Percentiles rank a stretch among this genome's conserved stretches.
phyloP scores from a whole-genome alignment of 345 rosid genomes.

The Cardamine occulta region DNA sequence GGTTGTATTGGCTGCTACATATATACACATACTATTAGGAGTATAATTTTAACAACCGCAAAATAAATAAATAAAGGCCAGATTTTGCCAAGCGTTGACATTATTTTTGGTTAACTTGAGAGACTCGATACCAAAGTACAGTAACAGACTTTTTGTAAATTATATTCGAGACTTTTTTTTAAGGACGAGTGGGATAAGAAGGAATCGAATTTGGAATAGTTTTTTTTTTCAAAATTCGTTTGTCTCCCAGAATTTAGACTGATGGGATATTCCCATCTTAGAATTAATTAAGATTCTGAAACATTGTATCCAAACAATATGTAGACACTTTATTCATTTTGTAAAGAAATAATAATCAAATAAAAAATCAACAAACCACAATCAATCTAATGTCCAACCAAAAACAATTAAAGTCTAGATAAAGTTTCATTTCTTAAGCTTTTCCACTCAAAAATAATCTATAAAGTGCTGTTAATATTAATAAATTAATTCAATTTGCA shows the following conservation, averaged over 20 bases:
- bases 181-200: conserved; percentile 27
- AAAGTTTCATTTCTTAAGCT: conserved; percentile 14
- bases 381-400: conserved; percentile 35
- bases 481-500: conserved; percentile 26
- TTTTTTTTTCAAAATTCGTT: conserved; percentile 14
- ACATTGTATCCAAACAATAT: conserved; percentile 18
- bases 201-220: conserved; percentile 10
- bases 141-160: neutral
- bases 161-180: neutral
- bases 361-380: neutral
- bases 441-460: conserved; percentile 7
- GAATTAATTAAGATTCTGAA: conserved; percentile 1
- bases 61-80: no score
- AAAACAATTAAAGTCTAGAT: conserved; percentile 23
- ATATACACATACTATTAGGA: neutral
- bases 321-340: conserved; percentile 1
- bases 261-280: conserved; percentile 29
- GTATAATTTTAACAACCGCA: neutral
- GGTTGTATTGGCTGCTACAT: neutral
- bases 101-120: neutral
- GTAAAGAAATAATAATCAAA: conserved; percentile 20
- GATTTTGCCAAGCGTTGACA: neutral
- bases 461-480: neutral
- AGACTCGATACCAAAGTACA: neutral
- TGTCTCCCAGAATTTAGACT: conserved; percentile 30